Percentiles rank a stretch among this genome's conserved stretches.
phyloP scores from a whole-genome alignment of 2,329 filamentous ascomycete genomes.

The Exophiala calicioides region DNA sequence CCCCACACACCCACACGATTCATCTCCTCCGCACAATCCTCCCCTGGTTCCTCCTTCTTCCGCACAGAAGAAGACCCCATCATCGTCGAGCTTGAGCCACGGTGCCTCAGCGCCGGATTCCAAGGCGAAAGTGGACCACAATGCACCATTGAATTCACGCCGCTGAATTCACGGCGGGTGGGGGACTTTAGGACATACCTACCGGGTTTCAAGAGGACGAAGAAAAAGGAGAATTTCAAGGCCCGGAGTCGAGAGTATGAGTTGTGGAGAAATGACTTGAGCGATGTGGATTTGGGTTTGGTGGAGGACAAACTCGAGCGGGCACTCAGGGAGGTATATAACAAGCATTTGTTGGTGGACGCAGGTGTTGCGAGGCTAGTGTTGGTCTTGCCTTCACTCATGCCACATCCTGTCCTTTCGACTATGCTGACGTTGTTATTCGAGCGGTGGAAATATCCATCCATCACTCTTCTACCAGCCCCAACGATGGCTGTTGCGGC shows the following conservation, averaged over 20 bases:
- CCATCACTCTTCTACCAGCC: slow-evolving; percentile 76
- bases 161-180: slow-evolving; percentile 71
- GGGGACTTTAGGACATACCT: slow-evolving; percentile 80
- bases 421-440: slow-evolving; percentile 77
- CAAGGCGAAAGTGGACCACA: slow-evolving; percentile 75
- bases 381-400: slow-evolving; percentile 72
- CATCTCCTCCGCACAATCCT: slow-evolving; percentile 59
- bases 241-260: slow-evolving; percentile 57
- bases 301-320: slow-evolving; percentile 86
- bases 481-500: slow-evolving; percentile 73
- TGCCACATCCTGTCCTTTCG: slow-evolving; percentile 77
- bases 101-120: slow-evolving; percentile 79
- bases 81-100: slow-evolving; percentile 78
- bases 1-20: slow-evolving; percentile 62
- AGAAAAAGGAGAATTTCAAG: slow-evolving; percentile 45
- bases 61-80: slow-evolving; percentile 80
- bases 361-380: slow-evolving; percentile 71
- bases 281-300: slow-evolving; percentile 71
- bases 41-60: slow-evolving; percentile 55
- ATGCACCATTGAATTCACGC: slow-evolving; percentile 72
- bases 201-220: slow-evolving; percentile 50
- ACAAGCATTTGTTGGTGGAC: slow-evolving; percentile 65
- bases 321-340: slow-evolving; percentile 76
- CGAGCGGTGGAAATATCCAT: slow-evolving; percentile 74
- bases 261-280: slow-evolving; percentile 77